A percentile compares a stretch with the other conserved stretches of the same genome.
Conservation (phyloP, 306 rosid species). For the Quercus gilva region DNA sequence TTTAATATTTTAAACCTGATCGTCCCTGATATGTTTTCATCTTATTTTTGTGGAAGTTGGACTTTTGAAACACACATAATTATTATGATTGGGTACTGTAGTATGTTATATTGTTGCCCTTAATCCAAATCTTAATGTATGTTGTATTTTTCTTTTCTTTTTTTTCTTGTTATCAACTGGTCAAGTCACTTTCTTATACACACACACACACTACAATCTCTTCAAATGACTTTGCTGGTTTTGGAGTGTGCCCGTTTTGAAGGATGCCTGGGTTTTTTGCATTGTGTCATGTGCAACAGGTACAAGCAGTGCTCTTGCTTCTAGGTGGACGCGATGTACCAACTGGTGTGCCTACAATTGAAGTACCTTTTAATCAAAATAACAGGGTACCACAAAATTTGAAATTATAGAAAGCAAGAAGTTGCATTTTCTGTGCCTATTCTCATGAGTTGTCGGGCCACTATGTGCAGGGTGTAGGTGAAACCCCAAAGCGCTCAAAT, state of each 20-base stretch:
- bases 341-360: constrained; percentile 51
- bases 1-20: not conserved
- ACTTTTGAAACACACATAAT: not conserved
- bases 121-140: not conserved
- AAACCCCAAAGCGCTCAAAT: constrained; percentile 61
- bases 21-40: not conserved
- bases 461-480: constrained; percentile 58
- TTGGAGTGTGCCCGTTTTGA: constrained; percentile 9
- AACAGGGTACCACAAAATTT: constrained; percentile 54
- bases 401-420: constrained; percentile 20
- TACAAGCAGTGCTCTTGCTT: constrained; percentile 89
- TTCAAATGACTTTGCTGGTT: constrained; percentile 5
- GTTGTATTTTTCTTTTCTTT: not conserved
- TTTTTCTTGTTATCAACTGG: not conserved
- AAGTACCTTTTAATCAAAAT: constrained; percentile 53
- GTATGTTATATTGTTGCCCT: not conserved
- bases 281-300: constrained; percentile 44
- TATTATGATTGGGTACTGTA: not conserved
- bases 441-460: constrained; percentile 23
- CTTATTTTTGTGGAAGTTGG: not conserved
- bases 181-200: not conserved
- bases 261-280: constrained; percentile 26
- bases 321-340: constrained; percentile 77
- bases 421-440: constrained; percentile 33
- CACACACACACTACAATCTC: not conserved